Percentiles rank a stretch among this genome's conserved stretches.
Conservation (phyloP, 257 asterid genomes). For the Ajuga chamaepitys region DNA sequence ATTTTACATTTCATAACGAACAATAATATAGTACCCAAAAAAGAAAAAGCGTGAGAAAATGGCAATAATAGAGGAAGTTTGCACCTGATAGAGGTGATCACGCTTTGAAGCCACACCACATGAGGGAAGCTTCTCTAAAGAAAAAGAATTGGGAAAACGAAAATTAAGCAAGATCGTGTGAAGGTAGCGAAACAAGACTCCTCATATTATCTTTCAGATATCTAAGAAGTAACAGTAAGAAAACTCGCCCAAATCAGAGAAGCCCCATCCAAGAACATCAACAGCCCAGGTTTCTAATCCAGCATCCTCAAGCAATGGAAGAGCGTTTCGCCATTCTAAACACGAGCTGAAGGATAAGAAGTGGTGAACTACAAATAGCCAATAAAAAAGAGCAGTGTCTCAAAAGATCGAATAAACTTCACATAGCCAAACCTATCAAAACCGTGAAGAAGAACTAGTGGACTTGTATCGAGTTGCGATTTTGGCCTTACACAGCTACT, state of each 20-base stretch:
- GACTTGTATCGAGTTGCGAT: constrained; percentile 28
- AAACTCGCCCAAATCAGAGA: constrained; percentile 70
- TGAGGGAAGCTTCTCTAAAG: constrained; percentile 57
- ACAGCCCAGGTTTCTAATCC: constrained; percentile 84
- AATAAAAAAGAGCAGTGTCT: constrained; percentile 13
- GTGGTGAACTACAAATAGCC: constrained; percentile 32
- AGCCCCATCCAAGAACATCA: constrained; percentile 96
- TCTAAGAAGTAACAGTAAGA: neutral
- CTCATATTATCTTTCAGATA: neutral
- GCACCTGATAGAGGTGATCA: constrained; percentile 85
- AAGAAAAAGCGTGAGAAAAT: neutral
- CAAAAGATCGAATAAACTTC: constrained; percentile 7
- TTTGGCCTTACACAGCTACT: constrained; percentile 83
- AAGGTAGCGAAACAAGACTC: neutral
- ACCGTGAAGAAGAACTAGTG: constrained; percentile 90
- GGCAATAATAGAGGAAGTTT: neutral
- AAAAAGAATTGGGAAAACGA: constrained; percentile 11
- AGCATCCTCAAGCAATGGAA: constrained; percentile 86
- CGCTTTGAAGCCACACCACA: constrained; percentile 83
- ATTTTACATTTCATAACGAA: too few relatives aligned
- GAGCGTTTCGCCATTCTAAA: constrained; percentile 86
- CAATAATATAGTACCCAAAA: too few relatives aligned
- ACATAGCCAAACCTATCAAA: constrained; percentile 68
- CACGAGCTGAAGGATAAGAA: constrained; percentile 77
- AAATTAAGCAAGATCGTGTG: constrained; percentile 5